Evolutionary conservation across 2,329 filamentous ascomycete species (phyloP).

Genomic region (Colletotrichum sp.): DNA sequence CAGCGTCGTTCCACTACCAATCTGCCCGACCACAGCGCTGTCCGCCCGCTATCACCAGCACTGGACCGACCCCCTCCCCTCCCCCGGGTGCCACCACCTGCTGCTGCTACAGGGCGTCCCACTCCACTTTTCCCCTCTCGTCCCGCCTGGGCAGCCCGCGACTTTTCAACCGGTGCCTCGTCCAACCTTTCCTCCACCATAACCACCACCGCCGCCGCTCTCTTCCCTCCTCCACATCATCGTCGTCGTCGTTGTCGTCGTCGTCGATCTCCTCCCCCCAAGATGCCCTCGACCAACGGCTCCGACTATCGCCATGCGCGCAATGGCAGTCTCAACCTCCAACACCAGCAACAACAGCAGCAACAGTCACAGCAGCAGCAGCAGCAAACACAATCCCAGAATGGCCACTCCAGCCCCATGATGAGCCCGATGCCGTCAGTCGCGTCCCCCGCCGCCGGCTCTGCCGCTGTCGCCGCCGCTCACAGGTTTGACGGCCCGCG

Average conservation of each 20-base stretch:
- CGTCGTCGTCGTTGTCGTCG: neutral
- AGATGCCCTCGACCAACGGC: slow-evolving; percentile 37
- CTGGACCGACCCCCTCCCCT: neutral
- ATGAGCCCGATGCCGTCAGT: slow-evolving; percentile 39
- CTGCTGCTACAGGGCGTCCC: neutral
- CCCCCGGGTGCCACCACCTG: neutral
- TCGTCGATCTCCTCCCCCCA: neutral
- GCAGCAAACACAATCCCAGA: slow-evolving; percentile 28
- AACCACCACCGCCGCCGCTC: neutral
- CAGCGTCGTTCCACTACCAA: neutral
- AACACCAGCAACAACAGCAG: slow-evolving; percentile 23
- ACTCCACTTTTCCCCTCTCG: neutral
- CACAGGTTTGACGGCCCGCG: slow-evolving; percentile 62
- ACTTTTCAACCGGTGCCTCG: neutral
- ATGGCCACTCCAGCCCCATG: slow-evolving; percentile 30
- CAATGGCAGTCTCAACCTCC: slow-evolving; percentile 61
- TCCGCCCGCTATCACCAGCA: neutral
- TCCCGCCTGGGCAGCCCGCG: neutral
- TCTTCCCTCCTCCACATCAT: neutral
- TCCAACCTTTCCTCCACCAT: neutral
- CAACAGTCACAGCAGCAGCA: neutral
- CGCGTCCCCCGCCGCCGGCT: slow-evolving; percentile 12
- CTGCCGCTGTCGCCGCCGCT: neutral
- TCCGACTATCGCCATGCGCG: slow-evolving; percentile 62
- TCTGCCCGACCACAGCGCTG: neutral